A percentile compares a stretch with the other conserved stretches of the same genome.
These are phyloP conservation scores for Clarireedia homoeocarpa DNA, from an alignment of 2,329 filamentous ascomycete genomes.

Conservation along the genomic window DNA sequence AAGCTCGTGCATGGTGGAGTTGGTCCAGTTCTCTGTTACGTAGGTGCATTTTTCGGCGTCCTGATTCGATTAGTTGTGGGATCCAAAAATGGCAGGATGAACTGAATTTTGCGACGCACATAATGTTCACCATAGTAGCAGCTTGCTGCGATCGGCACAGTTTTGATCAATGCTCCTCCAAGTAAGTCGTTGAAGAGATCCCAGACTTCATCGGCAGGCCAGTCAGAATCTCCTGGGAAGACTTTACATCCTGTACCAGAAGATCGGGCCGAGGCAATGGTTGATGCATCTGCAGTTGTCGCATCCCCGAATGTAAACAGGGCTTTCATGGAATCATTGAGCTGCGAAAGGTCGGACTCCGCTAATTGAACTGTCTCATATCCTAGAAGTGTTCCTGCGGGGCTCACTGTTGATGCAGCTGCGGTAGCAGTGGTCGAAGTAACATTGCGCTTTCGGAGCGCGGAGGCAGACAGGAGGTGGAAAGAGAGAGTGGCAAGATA, in stretches of 20 bases:
- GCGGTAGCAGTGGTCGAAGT: background rate
- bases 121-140: conserved; percentile 30
- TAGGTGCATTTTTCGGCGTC: conserved; percentile 29
- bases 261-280: background rate
- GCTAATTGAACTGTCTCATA: background rate
- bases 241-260: conserved; percentile 16
- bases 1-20: conserved; percentile 34
- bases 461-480: background rate
- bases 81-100: conserved; percentile 26
- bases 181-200: conserved; percentile 37
- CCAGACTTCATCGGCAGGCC: conserved; percentile 43
- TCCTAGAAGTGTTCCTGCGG: background rate
- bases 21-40: conserved; percentile 28
- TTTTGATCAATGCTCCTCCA: conserved; percentile 35
- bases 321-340: conserved; percentile 4
- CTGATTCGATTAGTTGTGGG: conserved; percentile 25
- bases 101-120: background rate
- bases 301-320: background rate
- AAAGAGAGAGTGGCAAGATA: background rate
- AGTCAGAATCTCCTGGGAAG: conserved; percentile 27
- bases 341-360: background rate
- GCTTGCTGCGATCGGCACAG: conserved; percentile 37
- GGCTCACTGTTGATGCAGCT: background rate
- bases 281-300: background rate
- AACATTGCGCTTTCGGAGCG: background rate